These are phyloP conservation scores for Rhododendron griersonianum DNA, from an alignment of 148 eudicot genomes.

Conservation along the genomic window DNA sequence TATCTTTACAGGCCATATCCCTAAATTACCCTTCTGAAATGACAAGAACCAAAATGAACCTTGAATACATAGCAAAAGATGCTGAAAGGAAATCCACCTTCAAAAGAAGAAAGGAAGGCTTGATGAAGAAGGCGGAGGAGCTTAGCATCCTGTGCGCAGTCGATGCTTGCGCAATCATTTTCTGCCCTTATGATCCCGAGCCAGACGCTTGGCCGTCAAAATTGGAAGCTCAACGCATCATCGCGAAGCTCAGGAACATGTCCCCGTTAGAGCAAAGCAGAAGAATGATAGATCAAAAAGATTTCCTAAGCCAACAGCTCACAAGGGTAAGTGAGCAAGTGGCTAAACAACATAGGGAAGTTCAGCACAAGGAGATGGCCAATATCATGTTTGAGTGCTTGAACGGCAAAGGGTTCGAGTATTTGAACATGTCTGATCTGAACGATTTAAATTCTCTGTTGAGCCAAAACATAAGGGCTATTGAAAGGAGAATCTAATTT, in stretches of 20 bases:
- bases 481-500: background rate
- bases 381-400: background rate
- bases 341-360: background rate
- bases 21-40: background rate
- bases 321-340: background rate
- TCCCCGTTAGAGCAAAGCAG: background rate
- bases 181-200: background rate
- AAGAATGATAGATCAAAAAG: background rate
- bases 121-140: background rate
- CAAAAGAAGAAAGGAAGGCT: background rate
- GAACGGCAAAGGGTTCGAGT: background rate
- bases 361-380: background rate
- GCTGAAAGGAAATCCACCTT: background rate
- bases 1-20: background rate
- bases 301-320: background rate
- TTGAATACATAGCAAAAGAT: background rate
- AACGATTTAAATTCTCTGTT: background rate
- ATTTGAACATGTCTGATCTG: background rate
- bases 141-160: background rate
- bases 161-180: background rate
- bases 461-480: background rate
- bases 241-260: background rate
- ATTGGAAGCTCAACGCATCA: background rate
- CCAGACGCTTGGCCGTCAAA: background rate
- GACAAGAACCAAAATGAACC: background rate